Percentiles rank a stretch among this genome's conserved stretches.
Evolutionary conservation across 2,329 filamentous ascomycete species (phyloP).

Genomic region (Endocalyx cinctus): DNA sequence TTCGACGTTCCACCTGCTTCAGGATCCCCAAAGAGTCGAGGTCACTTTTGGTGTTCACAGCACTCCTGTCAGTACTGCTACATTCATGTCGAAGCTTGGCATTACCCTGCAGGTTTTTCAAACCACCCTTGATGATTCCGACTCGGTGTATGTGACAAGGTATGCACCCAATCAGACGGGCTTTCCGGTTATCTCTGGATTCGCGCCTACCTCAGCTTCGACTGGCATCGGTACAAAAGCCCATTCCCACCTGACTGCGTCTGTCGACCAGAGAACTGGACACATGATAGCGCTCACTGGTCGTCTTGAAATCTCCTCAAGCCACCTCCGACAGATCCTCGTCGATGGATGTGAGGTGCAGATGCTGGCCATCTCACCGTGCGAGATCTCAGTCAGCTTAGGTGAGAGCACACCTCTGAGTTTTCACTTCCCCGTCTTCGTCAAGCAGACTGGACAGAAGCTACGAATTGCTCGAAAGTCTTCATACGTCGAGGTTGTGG

Average conservation of each 20-base stretch:
- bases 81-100: conserved; percentile 24
- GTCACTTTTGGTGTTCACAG: conserved; percentile 28
- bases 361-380: conserved; percentile 24
- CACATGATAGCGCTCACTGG: conserved; percentile 3
- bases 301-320: conserved; percentile 6
- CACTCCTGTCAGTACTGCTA: conserved; percentile 15
- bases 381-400: too few species aligned
- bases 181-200: conserved; percentile 6
- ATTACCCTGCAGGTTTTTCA: conserved; percentile 27
- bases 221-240: background rate
- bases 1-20: conserved; percentile 29
- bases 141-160: conserved; percentile 9
- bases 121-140: conserved; percentile 22
- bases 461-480: conserved; percentile 39
- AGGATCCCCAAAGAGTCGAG: conserved; percentile 23
- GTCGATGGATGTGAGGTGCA: conserved; percentile 1
- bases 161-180: conserved; percentile 7
- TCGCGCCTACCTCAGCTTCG: background rate
- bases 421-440: conserved; percentile 34
- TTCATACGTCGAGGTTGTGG: conserved; percentile 39
- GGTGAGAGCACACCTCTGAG: conserved; percentile 21
- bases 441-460: conserved; percentile 27
- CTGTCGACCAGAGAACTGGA: conserved; percentile 3
- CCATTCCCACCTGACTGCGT: background rate
- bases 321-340: conserved; percentile 1